A percentile compares a stretch with the other conserved stretches of the same genome.
Conservation (phyloP, 208 protist species). For the Novymonas esmeraldas region DNA sequence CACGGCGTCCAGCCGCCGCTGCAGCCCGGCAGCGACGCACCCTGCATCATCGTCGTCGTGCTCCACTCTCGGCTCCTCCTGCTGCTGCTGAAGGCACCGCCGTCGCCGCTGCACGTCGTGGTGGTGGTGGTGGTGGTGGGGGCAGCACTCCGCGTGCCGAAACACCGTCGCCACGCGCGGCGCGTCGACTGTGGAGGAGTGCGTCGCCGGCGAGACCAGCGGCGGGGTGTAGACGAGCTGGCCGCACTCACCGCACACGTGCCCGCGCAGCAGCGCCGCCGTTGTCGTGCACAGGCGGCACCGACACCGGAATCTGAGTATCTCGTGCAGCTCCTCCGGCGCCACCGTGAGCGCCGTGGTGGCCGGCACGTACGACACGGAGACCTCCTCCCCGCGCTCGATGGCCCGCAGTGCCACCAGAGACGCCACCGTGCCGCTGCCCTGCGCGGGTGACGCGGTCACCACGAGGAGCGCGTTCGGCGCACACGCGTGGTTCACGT, state of each 20-base stretch:
- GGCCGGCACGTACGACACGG: slow-evolving; percentile 64
- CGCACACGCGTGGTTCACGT: slow-evolving; percentile 66
- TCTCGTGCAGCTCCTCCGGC: slow-evolving; percentile 18
- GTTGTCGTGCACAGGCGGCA: slow-evolving; percentile 51
- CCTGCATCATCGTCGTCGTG: neutral
- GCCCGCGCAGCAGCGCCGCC: slow-evolving; percentile 48
- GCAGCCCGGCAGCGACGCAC: slow-evolving; percentile 7
- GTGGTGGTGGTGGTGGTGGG: no score
- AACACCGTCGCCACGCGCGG: slow-evolving; percentile 9
- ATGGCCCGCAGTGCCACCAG: slow-evolving; percentile 66
- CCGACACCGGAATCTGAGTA: slow-evolving; percentile 47
- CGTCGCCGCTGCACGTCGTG: no score
- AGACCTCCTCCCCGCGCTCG: slow-evolving; percentile 66
- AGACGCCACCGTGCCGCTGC: neutral
- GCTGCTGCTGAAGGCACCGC: neutral
- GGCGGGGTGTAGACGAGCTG: slow-evolving; percentile 52
- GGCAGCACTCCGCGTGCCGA: slow-evolving; percentile 13
- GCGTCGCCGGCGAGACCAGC: no score
- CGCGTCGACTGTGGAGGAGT: neutral
- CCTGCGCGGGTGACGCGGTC: neutral
- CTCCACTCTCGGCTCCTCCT: neutral
- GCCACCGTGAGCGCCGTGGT: slow-evolving; percentile 34
- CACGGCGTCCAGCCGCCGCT: slow-evolving; percentile 14
- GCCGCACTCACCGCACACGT: slow-evolving; percentile 52
- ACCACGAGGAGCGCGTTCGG: slow-evolving; percentile 64